phyloP scores from a whole-genome alignment of 75 land plant genomes.

The Isoetes taiwanensis region DNA sequence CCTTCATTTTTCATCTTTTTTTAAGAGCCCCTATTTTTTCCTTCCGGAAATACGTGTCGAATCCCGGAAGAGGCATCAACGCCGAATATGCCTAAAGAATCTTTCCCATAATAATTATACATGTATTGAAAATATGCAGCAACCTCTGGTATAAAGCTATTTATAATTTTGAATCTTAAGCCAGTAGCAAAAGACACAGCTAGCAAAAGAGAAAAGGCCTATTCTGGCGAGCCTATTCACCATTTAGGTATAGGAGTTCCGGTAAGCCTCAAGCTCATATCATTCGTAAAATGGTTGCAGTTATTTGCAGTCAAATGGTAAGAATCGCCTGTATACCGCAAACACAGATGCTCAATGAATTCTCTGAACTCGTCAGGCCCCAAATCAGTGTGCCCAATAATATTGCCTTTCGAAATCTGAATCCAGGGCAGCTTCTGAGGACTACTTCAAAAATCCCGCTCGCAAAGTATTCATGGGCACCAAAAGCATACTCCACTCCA shows the following conservation, averaged over 20 bases:
- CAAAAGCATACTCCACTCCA: constrained; percentile 52
- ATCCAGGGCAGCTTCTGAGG: constrained; percentile 51
- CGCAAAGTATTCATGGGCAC: constrained; percentile 56
- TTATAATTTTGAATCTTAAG: too few relatives aligned
- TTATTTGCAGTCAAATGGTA: constrained; percentile 53
- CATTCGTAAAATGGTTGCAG: constrained; percentile 65
- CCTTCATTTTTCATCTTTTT: too few relatives aligned
- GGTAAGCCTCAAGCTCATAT: constrained; percentile 33
- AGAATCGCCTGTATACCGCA: constrained; percentile 55
- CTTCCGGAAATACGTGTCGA: too few relatives aligned
- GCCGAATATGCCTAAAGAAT: too few relatives aligned
- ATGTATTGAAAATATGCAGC: too few relatives aligned
- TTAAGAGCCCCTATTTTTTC: too few relatives aligned
- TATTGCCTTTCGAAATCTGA: constrained; percentile 34
- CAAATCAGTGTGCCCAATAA: constrained; percentile 30
- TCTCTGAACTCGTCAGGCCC: constrained; percentile 25
- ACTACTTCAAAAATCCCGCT: constrained; percentile 73
- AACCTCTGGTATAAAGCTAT: too few relatives aligned
- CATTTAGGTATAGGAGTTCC: constrained; percentile 40
- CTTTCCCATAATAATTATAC: too few relatives aligned
- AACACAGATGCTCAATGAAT: constrained; percentile 37
- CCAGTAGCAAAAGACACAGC: too few relatives aligned
- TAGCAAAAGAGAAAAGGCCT: too few relatives aligned
- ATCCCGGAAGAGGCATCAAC: too few relatives aligned
- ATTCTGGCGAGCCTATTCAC: constrained; percentile 50